These are phyloP conservation scores for Sphagnurus paluster DNA, from an alignment of 1,284 basidiomycete genomes.

Conservation along the genomic window DNA sequence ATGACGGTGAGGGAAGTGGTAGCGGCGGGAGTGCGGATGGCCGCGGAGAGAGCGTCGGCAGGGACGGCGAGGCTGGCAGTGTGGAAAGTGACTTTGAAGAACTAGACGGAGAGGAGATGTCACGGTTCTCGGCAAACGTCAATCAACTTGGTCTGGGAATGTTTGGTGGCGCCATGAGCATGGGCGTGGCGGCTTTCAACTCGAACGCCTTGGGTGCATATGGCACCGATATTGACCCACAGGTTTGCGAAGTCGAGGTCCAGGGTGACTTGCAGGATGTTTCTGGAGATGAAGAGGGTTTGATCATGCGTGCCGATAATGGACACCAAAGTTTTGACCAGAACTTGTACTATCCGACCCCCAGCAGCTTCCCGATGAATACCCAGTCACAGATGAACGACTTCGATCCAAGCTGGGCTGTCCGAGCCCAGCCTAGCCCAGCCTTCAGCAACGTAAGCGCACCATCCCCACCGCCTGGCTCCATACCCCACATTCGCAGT, in stretches of 20 bases:
- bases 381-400: conserved; percentile 5
- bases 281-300: conserved; percentile 60
- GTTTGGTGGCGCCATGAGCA: conserved; percentile 30
- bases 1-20: conserved; percentile 18
- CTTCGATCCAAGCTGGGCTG: conserved; percentile 30
- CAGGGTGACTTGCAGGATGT: conserved; percentile 55
- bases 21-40: conserved; percentile 21
- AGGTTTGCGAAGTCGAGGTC: conserved; percentile 62
- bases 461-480: conserved; percentile 32
- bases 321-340: conserved; percentile 12
- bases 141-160: conserved; percentile 27
- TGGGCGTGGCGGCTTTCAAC: conserved; percentile 29
- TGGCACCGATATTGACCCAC: conserved; percentile 37
- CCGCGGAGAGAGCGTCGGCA: conserved; percentile 19
- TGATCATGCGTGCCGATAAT: conserved; percentile 30
- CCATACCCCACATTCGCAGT: conserved; percentile 25
- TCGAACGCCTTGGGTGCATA: conserved; percentile 15
- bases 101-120: conserved; percentile 25
- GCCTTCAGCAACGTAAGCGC: conserved; percentile 41
- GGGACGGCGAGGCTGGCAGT: conserved; percentile 22
- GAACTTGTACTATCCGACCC: conserved; percentile 14
- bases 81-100: conserved; percentile 25
- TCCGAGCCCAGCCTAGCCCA: conserved; percentile 33
- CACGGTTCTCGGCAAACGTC: conserved; percentile 19
- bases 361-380: neutral